Conservation (phyloP, 805 yeast genomes). For the Suhomyces sp. region DNA sequence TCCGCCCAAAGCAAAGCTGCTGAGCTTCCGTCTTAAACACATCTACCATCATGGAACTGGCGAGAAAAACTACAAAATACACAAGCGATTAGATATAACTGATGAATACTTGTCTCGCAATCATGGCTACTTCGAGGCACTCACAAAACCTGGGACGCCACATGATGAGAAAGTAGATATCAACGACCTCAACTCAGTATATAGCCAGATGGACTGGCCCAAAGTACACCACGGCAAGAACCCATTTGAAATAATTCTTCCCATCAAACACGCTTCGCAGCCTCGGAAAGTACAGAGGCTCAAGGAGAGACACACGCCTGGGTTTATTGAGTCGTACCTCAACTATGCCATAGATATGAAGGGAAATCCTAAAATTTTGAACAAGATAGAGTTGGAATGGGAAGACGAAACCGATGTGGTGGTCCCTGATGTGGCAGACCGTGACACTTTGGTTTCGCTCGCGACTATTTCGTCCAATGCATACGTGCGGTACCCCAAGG, state of each 20-base stretch:
- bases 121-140: constrained; percentile 2
- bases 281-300: constrained; percentile 25
- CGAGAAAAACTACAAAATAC: constrained; percentile 32
- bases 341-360: constrained; percentile 49
- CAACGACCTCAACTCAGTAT: constrained; percentile 9
- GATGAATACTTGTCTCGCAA: constrained; percentile 30
- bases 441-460: constrained; percentile 65
- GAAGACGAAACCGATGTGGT: constrained; percentile 44
- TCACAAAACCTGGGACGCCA: not conserved
- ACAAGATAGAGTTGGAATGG: constrained; percentile 61
- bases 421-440: constrained; percentile 76
- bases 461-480: constrained; percentile 92
- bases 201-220: constrained; percentile 36
- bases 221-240: constrained; percentile 25
- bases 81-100: constrained; percentile 52
- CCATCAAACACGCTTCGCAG: constrained; percentile 19
- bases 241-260: constrained; percentile 39
- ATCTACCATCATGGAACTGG: constrained; percentile 62
- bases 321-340: constrained; percentile 63
- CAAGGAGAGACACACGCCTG: constrained; percentile 48
- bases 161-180: constrained; percentile 4
- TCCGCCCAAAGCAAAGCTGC: not conserved
- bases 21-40: constrained; percentile 44
- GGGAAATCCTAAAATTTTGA: constrained; percentile 35
- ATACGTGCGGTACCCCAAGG: constrained; percentile 70